Evolutionary conservation across 352 stramenopile genomes (phyloP).

Genomic region (Phytophthora sansomeana): DNA sequence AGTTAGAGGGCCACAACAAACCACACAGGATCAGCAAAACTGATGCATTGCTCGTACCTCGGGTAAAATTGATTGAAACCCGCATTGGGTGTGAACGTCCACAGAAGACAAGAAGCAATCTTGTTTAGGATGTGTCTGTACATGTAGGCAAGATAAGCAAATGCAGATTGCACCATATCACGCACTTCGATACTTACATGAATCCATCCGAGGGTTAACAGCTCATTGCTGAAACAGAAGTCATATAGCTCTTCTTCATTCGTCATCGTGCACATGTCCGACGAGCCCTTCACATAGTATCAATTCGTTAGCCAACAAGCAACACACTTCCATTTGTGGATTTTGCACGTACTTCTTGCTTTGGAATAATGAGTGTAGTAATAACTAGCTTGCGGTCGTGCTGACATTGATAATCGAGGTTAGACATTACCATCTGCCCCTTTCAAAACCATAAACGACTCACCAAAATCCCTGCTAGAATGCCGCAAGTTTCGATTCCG

Average conservation of each 20-base stretch:
- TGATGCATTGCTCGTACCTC: conserved; percentile 51
- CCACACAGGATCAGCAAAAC: background rate
- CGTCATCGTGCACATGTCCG: conserved; percentile 88
- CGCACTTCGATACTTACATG: conserved; percentile 58
- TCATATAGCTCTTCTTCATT: conserved; percentile 91
- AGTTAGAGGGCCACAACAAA: conserved; percentile 11
- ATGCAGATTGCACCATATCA: background rate
- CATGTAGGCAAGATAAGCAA: conserved; percentile 3
- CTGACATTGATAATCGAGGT: conserved; percentile 30
- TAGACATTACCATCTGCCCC: background rate
- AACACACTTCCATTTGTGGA: background rate
- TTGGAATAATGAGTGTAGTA: conserved; percentile 89
- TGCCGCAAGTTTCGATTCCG: conserved; percentile 92
- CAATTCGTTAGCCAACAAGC: background rate
- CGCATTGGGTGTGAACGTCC: conserved; percentile 92
- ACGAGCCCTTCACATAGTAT: conserved; percentile 64
- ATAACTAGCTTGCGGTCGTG: conserved; percentile 66
- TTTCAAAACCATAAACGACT: background rate
- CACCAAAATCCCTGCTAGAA: conserved; percentile 85
- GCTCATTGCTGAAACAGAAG: conserved; percentile 85
- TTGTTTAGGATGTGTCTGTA: conserved; percentile 87
- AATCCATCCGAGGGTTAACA: conserved; percentile 93
- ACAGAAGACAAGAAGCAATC: conserved; percentile 91
- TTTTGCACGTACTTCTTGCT: conserved; percentile 70
- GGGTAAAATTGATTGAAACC: conserved; percentile 90